A percentile compares a stretch with the other conserved stretches of the same genome.
These are phyloP conservation scores for Sanghuangporus weigelae DNA, from an alignment of 1,284 basidiomycete genomes.

Conservation along the genomic window DNA sequence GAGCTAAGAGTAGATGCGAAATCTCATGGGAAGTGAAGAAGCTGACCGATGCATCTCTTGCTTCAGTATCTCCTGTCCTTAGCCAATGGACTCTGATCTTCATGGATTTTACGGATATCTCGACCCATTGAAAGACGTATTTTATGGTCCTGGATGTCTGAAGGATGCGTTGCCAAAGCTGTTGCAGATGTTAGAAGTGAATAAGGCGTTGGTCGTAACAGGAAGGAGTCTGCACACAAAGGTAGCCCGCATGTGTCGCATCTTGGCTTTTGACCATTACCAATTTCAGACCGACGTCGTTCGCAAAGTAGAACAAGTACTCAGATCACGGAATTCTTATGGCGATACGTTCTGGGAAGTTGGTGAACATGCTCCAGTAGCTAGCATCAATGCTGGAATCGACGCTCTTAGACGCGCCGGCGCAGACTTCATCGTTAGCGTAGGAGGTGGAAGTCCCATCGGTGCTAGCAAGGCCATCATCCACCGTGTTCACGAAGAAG, in stretches of 20 bases:
- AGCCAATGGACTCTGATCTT: not conserved
- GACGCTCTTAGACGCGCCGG: conserved; percentile 46
- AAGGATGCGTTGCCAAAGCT: conserved; percentile 58
- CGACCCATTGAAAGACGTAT: conserved; percentile 56
- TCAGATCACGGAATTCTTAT: conserved; percentile 51
- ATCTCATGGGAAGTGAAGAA: too few relatives aligned
- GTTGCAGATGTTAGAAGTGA: conserved; percentile 45
- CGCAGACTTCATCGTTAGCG: conserved; percentile 65
- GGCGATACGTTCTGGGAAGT: conserved; percentile 71
- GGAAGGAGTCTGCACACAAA: conserved; percentile 63
- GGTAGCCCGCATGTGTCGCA: conserved; percentile 30
- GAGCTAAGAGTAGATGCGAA: too few relatives aligned
- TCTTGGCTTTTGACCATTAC: not conserved
- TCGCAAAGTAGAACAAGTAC: conserved; percentile 49
- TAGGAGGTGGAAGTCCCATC: conserved; percentile 78
- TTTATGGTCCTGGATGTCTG: conserved; percentile 64
- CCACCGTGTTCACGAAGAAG: conserved; percentile 53
- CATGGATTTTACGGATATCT: conserved; percentile 59
- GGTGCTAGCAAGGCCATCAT: conserved; percentile 73
- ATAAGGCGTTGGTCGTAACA: conserved; percentile 65
- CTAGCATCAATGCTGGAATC: conserved; percentile 62
- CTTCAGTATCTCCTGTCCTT: too few relatives aligned
- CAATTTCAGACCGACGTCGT: conserved; percentile 55
- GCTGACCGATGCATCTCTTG: too few relatives aligned
- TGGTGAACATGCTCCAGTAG: conserved; percentile 71